These are phyloP conservation scores for Nicotiana undulata DNA, from an alignment of 257 asterid genomes.

Conservation along the genomic window DNA sequence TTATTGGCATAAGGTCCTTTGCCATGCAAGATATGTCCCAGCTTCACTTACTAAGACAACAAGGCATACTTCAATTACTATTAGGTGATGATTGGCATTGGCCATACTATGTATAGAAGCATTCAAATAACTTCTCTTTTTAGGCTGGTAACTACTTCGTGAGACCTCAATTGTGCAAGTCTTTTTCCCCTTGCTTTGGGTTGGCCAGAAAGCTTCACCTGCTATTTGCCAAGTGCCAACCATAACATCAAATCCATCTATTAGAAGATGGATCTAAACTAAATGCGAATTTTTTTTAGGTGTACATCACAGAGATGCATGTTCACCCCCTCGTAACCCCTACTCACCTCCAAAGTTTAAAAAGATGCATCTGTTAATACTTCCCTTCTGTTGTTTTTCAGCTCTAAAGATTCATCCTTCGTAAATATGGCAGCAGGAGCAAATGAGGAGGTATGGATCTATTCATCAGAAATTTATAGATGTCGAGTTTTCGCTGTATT, in stretches of 20 bases:
- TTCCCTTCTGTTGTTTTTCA: conserved; percentile 20
- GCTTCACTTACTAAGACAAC: background rate
- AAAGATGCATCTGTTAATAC: background rate
- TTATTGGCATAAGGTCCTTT: background rate
- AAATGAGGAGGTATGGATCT: conserved; percentile 58
- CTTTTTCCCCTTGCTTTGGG: background rate
- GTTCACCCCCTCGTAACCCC: background rate
- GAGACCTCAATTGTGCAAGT: background rate
- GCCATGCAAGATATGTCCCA: background rate
- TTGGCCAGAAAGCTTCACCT: background rate
- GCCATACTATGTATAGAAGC: conserved; percentile 1
- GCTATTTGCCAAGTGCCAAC: background rate
- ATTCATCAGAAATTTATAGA: background rate
- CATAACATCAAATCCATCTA: background rate
- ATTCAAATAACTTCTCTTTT: background rate
- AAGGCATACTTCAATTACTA: background rate
- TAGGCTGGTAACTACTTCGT: background rate
- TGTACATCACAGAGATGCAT: background rate
- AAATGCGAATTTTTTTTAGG: background rate
- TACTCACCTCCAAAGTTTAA: background rate
- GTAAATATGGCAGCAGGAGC: conserved; percentile 90
- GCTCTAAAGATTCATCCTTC: conserved; percentile 70
- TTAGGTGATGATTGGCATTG: background rate
- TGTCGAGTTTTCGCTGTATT: background rate
- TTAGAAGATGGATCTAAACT: background rate